These are phyloP conservation scores for Yarrowia keelungensis DNA, from an alignment of 805 yeast species.

Conservation along the genomic window DNA sequence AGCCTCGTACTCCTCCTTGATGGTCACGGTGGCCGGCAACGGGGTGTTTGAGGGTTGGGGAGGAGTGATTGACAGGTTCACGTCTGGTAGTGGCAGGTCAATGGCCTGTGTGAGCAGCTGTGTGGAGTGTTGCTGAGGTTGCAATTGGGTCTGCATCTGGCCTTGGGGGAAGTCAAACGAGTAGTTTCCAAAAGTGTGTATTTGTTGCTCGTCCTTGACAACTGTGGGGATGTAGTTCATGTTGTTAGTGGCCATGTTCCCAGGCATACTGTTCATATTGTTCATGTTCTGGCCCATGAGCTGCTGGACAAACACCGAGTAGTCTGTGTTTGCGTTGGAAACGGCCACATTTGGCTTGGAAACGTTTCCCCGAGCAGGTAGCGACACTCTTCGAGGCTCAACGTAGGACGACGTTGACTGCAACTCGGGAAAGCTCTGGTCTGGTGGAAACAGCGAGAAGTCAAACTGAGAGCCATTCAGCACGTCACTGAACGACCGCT, in stretches of 20 bases:
- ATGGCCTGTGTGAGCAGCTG: constrained; percentile 21
- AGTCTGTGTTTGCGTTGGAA: constrained; percentile 1
- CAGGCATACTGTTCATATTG: neutral
- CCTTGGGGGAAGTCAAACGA: constrained; percentile 15
- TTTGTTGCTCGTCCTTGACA: neutral
- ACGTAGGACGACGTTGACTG: constrained; percentile 3
- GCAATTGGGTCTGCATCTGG: constrained; percentile 4
- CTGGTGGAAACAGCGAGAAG: constrained; percentile 27
- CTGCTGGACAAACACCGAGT: constrained; percentile 28
- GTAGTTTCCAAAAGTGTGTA: constrained; percentile 1
- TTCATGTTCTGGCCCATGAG: constrained; percentile 3
- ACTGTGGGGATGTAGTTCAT: neutral
- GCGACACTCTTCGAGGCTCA: constrained; percentile 26
- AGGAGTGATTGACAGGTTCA: constrained; percentile 26
- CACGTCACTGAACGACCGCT: constrained; percentile 32
- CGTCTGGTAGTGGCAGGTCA: constrained; percentile 22
- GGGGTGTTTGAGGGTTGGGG: constrained; percentile 24
- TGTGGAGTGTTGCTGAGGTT: constrained; percentile 1
- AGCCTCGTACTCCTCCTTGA: constrained; percentile 17
- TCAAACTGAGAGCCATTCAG: constrained; percentile 12
- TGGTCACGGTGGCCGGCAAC: constrained; percentile 9
- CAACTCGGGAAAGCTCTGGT: constrained; percentile 2
- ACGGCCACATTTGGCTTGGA: neutral
- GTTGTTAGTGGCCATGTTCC: too few relatives aligned
- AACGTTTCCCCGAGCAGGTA: constrained; percentile 5